A percentile compares a stretch with the other conserved stretches of the same genome.
phyloP scores from a whole-genome alignment of 441 rosid genomes.

The Omphalea diandra region DNA sequence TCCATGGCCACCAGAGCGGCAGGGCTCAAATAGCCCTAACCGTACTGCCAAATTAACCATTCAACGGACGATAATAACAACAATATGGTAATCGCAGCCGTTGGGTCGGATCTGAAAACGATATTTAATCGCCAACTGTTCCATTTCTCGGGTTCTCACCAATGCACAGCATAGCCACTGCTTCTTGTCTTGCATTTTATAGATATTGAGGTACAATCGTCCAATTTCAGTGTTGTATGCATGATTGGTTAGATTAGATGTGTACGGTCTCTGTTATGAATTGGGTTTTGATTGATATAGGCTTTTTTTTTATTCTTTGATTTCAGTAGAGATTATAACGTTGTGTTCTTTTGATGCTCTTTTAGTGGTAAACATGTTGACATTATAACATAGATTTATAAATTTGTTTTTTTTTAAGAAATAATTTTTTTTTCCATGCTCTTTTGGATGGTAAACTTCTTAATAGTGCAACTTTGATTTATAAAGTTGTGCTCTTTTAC shows the following conservation, averaged over 20 bases:
- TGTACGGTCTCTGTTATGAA: neutral
- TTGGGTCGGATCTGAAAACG: neutral
- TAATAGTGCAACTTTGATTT: no score
- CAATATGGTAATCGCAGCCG: conserved; percentile 1
- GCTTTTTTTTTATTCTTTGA: no score
- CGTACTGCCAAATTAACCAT: neutral
- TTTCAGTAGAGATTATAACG: no score
- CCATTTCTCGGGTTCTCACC: neutral
- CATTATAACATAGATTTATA: no score
- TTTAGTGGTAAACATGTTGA: neutral
- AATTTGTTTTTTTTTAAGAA: no score
- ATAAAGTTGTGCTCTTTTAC: no score
- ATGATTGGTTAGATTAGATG: neutral
- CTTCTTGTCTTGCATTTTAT: neutral
- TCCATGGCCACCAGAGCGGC: neutral
- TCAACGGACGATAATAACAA: conserved; percentile 3
- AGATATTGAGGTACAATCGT: neutral
- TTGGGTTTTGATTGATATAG: neutral
- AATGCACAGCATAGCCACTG: neutral
- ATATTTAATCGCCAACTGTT: neutral
- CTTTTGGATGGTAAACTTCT: no score
- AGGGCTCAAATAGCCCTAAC: neutral
- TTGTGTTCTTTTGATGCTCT: no score
- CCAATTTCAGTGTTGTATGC: neutral
- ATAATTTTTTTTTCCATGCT: no score